Conservation (phyloP, 164 flowering plant species). For the Nymphaea colorata region DNA sequence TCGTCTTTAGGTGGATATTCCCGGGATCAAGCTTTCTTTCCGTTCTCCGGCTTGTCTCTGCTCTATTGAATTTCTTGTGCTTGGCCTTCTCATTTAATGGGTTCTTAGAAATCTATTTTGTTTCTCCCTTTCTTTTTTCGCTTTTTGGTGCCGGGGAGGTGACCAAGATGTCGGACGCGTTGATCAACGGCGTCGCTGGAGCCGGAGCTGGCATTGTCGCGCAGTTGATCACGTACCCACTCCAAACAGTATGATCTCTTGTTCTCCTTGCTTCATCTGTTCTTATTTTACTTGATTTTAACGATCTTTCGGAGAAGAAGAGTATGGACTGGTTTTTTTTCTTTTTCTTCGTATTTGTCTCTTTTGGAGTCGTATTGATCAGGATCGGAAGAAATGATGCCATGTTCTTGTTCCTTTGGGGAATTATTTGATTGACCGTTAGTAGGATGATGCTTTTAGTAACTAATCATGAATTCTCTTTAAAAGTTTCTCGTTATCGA, state of each 20-base stretch:
- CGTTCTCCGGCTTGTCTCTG: neutral
- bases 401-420: neutral
- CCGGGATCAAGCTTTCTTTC: neutral
- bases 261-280: neutral
- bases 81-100: neutral
- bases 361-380: neutral
- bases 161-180: constrained; percentile 68
- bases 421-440: neutral
- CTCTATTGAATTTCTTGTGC: neutral
- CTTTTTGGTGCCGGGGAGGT: constrained; percentile 1
- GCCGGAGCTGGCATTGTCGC: constrained; percentile 97
- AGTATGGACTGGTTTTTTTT: too few species aligned
- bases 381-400: neutral
- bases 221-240: constrained; percentile 88
- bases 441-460: neutral
- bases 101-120: neutral
- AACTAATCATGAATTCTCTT: too few species aligned
- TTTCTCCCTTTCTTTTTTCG: constrained; percentile 2
- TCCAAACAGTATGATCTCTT: constrained; percentile 54
- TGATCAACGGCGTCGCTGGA: constrained; percentile 94
- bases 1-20: neutral
- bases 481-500: too few species aligned
- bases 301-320: neutral
- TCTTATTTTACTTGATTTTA: neutral
- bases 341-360: neutral